Percentiles rank a stretch among this genome's conserved stretches.
Conservation (phyloP, 371 early-diverging fungal genomes). For the Dinochytrium kinnereticum region DNA sequence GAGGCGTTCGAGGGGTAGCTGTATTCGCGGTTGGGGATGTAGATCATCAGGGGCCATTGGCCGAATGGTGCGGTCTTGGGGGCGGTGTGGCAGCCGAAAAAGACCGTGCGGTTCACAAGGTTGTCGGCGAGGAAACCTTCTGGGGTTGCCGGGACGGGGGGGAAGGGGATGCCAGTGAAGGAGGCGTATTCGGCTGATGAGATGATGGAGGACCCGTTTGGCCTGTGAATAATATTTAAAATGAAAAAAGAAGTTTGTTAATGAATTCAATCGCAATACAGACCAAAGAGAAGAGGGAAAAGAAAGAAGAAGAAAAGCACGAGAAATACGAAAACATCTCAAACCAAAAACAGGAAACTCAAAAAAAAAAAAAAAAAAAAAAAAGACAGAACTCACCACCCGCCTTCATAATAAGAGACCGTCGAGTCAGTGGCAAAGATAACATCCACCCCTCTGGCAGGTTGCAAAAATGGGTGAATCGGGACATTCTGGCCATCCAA, state of each 20-base stretch:
- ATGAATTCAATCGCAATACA: no score
- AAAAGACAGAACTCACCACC: background rate
- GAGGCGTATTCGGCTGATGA: slow-evolving; percentile 27
- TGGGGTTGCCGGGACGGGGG: slow-evolving; percentile 28
- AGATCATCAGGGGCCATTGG: slow-evolving; percentile 32
- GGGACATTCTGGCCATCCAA: slow-evolving; percentile 37
- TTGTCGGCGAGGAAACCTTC: slow-evolving; percentile 29
- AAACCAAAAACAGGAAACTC: background rate
- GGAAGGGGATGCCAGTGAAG: slow-evolving; percentile 24
- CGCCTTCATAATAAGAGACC: slow-evolving; percentile 19
- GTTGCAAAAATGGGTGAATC: slow-evolving; percentile 25
- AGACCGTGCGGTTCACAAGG: slow-evolving; percentile 19
- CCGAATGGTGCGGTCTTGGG: background rate
- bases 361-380: background rate
- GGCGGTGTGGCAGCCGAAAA: slow-evolving; percentile 32
- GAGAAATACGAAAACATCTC: no score
- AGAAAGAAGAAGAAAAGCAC: no score
- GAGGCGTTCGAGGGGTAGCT: slow-evolving; percentile 28
- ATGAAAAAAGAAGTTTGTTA: no score
- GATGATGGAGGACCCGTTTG: slow-evolving; percentile 34
- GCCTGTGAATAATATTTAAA: background rate
- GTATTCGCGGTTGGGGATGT: slow-evolving; percentile 30
- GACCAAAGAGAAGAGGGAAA: no score
- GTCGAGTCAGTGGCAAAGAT: slow-evolving; percentile 36
- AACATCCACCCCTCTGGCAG: slow-evolving; percentile 19